phyloP scores from a whole-genome alignment of 2,329 filamentous ascomycete genomes.

The Phyllosticta capitalensis region DNA sequence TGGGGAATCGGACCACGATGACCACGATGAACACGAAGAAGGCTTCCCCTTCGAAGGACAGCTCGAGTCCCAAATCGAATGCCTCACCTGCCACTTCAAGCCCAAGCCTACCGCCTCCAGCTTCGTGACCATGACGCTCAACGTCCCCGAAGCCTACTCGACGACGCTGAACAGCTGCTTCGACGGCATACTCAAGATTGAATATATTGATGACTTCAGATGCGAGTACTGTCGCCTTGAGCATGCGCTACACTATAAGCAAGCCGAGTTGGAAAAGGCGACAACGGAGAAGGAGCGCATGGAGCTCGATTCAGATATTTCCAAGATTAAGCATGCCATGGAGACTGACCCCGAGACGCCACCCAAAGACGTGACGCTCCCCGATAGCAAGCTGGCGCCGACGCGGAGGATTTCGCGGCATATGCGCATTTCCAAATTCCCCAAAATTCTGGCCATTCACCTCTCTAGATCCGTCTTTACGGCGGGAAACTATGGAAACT shows the following conservation, averaged over 20 bases:
- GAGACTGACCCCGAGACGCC: slow-evolving; percentile 72
- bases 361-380: slow-evolving; percentile 63
- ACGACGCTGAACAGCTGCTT: slow-evolving; percentile 82
- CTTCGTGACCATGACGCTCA: slow-evolving; percentile 86
- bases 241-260: slow-evolving; percentile 60
- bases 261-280: slow-evolving; percentile 46
- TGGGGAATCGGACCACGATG: slow-evolving; percentile 17
- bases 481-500: slow-evolving; percentile 54
- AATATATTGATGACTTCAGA: slow-evolving; percentile 93
- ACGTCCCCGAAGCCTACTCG: slow-evolving; percentile 71
- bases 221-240: slow-evolving; percentile 88
- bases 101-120: slow-evolving; percentile 73
- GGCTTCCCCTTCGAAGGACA: slow-evolving; percentile 88
- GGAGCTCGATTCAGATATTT: slow-evolving; percentile 49
- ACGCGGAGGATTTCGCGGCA: slow-evolving; percentile 79
- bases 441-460: slow-evolving; percentile 84
- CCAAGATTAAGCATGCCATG: slow-evolving; percentile 59
- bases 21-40: slow-evolving; percentile 44
- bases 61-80: slow-evolving; percentile 92
- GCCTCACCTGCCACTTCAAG: slow-evolving; percentile 79
- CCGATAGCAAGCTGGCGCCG: slow-evolving; percentile 64
- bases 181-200: slow-evolving; percentile 86
- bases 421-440: slow-evolving; percentile 77
- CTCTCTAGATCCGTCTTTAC: slow-evolving; percentile 91
- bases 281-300: slow-evolving; percentile 29